phyloP scores from a whole-genome alignment of 805 yeast species.

The Candida hispaniensis region DNA sequence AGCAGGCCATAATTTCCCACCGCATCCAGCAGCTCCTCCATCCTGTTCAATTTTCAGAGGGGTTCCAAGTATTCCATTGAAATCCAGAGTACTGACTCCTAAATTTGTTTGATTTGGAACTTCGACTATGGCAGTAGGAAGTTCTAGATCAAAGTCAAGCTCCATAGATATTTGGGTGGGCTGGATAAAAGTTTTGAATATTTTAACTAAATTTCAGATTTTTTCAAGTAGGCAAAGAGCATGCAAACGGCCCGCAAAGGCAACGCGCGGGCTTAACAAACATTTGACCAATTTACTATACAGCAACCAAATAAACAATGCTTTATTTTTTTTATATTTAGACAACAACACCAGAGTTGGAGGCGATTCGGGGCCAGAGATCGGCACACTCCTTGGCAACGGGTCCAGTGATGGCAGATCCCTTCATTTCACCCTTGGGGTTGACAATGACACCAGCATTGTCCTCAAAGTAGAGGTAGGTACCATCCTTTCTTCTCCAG shows the following conservation, averaged over 20 bases:
- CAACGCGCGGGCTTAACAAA: too few species aligned
- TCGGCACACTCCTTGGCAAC: conserved; percentile 99
- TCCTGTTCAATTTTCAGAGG: conserved; percentile 39
- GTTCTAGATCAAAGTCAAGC: too few species aligned
- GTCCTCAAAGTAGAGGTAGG: conserved; percentile 98
- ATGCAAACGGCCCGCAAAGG: too few species aligned
- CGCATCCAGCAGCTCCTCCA: conserved; percentile 52
- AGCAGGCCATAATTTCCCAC: conserved; percentile 55
- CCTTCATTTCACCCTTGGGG: conserved; percentile 99
- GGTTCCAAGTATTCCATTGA: conserved; percentile 32
- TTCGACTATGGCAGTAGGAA: conserved; percentile 30
- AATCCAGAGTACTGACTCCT: conserved; percentile 33
- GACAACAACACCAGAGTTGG: conserved; percentile 99
- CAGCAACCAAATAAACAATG: too few species aligned
- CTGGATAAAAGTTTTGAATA: too few species aligned
- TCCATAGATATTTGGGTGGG: too few species aligned
- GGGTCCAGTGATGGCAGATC: conserved; percentile 99
- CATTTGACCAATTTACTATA: too few species aligned
- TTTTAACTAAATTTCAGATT: too few species aligned
- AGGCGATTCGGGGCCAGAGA: conserved; percentile 99
- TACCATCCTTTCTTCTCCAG: conserved; percentile 99
- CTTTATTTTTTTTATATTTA: conserved; percentile 37
- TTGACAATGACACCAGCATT: conserved; percentile 99
- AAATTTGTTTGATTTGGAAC: conserved; percentile 30
- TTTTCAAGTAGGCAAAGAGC: too few species aligned